Evolutionary conservation across 345 rosid genomes (phyloP), one percentile per base, ranked within the genome.

Genomic region (Aquilaria sinensis): DNA sequence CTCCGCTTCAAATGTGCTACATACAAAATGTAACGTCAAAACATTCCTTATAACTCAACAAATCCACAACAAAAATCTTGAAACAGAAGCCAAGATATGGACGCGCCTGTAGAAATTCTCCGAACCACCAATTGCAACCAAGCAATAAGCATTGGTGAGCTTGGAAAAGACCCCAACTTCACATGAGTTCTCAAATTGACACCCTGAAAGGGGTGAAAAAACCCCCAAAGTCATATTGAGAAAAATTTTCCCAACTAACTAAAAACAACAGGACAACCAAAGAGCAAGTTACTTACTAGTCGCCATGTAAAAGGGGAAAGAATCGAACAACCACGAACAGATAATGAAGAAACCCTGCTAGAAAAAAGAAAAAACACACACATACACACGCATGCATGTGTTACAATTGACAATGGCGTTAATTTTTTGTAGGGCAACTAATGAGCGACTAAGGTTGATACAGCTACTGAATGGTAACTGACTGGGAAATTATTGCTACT

Each of bases 1-100:
- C 75, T 94, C 97, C 1, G 89, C n/a, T 82, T 94, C 99, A 62
- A 88, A 90, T 4, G 85, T 57, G 67, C 99, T 86, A 37, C 51
- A 67, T n/a, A 37, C 43, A 37, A 37, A 16, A 5, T 8, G 8
- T 8, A 8, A 37, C 46, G 48, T 58, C 14, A 51, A 66, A 16
- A n/a, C 6, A 68, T 10, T 46, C 65, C 15, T 31, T 48, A 14
- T 47, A 55, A 58, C 47, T 15, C 50, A 68, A 33, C 53, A 51
- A 57, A 6, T 47, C 12, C 41, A n/a, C 29, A 12, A 47, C 45
- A 37, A 48, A 63, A 14, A 53, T 14, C 9, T 7, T 12, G 1
- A 29, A 12, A 23, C 1, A 14, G 41, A 0, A 13, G 32, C 8
- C 1, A 47, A 33, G 16, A 29, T 23, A 48, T 12, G 34, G 47